Conservation (phyloP, 768 basidiomycete genomes). For the Boletus vermiculosoides region DNA sequence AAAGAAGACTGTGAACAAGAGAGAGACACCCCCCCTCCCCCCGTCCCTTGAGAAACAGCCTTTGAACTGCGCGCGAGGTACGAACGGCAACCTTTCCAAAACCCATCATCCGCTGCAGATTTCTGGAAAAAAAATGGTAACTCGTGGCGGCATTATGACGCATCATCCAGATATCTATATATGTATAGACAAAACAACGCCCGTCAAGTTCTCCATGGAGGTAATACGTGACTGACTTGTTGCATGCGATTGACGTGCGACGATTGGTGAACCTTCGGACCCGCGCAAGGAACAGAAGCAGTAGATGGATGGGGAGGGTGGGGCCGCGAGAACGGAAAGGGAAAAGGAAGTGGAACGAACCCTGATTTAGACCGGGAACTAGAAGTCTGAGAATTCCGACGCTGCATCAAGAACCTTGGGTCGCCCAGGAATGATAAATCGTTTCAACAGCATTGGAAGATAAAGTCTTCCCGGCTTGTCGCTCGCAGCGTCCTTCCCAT, state of each 20-base stretch:
- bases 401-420: background rate
- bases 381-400: background rate
- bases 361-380: background rate
- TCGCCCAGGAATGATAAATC: background rate
- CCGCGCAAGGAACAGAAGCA: constrained; percentile 2
- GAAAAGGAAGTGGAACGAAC: background rate
- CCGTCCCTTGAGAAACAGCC: background rate
- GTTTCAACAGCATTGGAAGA: background rate
- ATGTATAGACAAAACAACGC: background rate
- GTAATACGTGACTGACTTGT: background rate
- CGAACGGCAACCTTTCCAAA: background rate
- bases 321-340: constrained; percentile 2
- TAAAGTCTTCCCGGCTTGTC: background rate
- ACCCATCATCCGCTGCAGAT: background rate
- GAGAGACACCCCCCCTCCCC: background rate
- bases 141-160: constrained; percentile 2
- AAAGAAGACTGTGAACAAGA: background rate
- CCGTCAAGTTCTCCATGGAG: constrained; percentile 10
- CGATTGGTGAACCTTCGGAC: constrained; percentile 7
- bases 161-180: background rate
- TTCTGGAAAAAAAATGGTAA: background rate
- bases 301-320: background rate
- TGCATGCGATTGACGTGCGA: background rate
- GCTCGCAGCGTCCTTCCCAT: background rate
- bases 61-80: background rate